Evolutionary conservation across 2,329 filamentous ascomycete species (phyloP), one percentile per base, ranked within the genome.

Genomic region (Fragosphaeria purpurea): DNA sequence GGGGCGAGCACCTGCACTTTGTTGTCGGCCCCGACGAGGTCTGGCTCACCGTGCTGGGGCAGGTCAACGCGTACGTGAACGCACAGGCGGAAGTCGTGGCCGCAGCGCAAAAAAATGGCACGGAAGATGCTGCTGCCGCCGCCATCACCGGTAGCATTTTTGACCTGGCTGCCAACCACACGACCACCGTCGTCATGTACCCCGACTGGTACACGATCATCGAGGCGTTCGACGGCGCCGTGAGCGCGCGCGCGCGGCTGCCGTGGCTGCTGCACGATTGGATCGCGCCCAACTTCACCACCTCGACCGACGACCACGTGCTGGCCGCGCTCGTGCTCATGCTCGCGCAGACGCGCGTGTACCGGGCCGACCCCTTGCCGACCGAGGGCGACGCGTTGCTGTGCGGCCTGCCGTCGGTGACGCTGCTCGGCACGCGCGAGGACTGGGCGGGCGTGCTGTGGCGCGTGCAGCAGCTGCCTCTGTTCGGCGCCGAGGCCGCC

Each of bases 1-100:
- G 76, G 67, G 71, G 66, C 35, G 59, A 69, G 45, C 74, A 77
- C 51, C 70, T 75, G 52, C 68, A 75, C 56, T 63, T 79, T 3
- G 64, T 68, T 1, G 61, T 79, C 10, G 68, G 74, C 1, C 74
- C 75, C 0, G 74, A 79, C 40, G 75, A 77, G 50, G 61, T 79
- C 38, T 79, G 76, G 76, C 71, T 78, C 55, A 69, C 75, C 48
- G 72, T 79, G 47, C 63, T 79, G 4, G 65, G 66, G 0, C 75
- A 79, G 60, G 61, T 79, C 50, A 73, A 70, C 57, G 67, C 72
- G 48, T 78, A 71, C 59, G 69, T 77, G 63, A 67, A 70, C 34
- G 61, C 61, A 0, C 65, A 79, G 53, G 65, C 71, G 5, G 74
- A 77, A 43, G 63, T 70, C 8, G 48, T 12, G 1, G 44, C 48